Base-by-base conservation (phyloP, 2,329 filamentous ascomycete genomes). In the Cladophialophora bantiana region DNA sequence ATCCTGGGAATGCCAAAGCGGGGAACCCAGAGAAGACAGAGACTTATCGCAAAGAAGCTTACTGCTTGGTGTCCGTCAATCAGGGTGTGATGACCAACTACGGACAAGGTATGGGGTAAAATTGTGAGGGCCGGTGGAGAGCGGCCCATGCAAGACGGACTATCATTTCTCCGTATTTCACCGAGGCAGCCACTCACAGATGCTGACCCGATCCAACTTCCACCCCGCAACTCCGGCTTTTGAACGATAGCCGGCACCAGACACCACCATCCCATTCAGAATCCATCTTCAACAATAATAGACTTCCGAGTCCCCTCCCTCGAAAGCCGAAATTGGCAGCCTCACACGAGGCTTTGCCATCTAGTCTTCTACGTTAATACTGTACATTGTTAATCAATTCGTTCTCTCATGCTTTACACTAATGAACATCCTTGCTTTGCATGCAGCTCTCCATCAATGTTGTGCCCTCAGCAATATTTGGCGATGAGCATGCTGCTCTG, bases 141-240 rank as follows among this genome's bases (percentile, higher is more conserved):
- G 9, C 10, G 45, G 20, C 31, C 9, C 36, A 38, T 4, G n/a
- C n/a, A 2, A 7, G 9, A 10, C 45, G 45, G 45, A 13, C 10
- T 26, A 50, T 50, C 31, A 12, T 50, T 50, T 50, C 20, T 50
- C 45, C 45, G 18, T 50, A 50, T 50, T 50, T 50, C 45, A 50
- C 18, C 45, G 45, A 50, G 20, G 12, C 4, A 4, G 45, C 45
- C 45, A 50, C 9, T 50, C 2, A 50, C 2, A 13, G 18, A 4
- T 5, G 7, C 3, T 1, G 18, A 50, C 45, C 9, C 12, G 45
- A 50, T 9, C 2, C 0, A 5, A 5, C 0, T 12, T 5, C 9
- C 4, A 12, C 45, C 45, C 45, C 18, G 18, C 45, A 50, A 13
- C 10, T 10, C 5, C 45, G 45, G 45, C 45, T 12, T 26, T 50